Conservation (phyloP, 345 rosid genomes). For the Moricandia moricandioides region DNA sequence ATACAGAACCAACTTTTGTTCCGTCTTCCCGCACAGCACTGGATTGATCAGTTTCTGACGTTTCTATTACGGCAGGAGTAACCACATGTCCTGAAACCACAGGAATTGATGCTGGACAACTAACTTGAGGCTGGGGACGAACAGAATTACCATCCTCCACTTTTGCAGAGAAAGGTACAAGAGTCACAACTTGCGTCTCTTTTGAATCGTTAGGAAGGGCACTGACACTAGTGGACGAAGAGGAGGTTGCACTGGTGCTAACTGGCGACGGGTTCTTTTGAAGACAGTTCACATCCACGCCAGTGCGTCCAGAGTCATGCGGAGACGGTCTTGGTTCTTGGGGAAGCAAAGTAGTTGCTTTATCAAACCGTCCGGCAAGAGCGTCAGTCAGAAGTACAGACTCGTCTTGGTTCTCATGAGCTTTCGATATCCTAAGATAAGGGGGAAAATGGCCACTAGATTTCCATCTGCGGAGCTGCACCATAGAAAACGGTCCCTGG, state of each 20-base stretch:
- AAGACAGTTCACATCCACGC: conserved; percentile 39
- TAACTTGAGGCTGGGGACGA: conserved; percentile 21
- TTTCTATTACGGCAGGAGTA: conserved; percentile 36
- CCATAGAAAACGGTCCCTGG: conserved; percentile 85
- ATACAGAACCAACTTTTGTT: conserved; percentile 35
- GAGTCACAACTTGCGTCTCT: conserved; percentile 34
- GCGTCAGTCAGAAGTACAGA: conserved; percentile 75
- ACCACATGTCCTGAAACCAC: conserved; percentile 30
- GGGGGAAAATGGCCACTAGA: conserved; percentile 61
- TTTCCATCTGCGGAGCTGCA: conserved; percentile 72
- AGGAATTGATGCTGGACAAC: conserved; percentile 35
- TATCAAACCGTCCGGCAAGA: conserved; percentile 43
- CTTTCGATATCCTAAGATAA: conserved; percentile 68
- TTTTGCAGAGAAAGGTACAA: conserved; percentile 32
- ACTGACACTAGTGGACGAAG: conserved; percentile 39
- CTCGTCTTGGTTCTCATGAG: conserved; percentile 51
- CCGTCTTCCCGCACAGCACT: conserved; percentile 39
- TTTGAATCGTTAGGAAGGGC: conserved; percentile 36
- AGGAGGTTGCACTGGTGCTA: conserved; percentile 38
- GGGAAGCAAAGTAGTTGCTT: conserved; percentile 26
- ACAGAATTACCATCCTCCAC: conserved; percentile 33
- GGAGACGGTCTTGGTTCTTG: conserved; percentile 11
- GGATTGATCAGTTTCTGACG: conserved; percentile 35
- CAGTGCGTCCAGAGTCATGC: conserved; percentile 1
- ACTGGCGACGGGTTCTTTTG: conserved; percentile 24